Evolutionary conservation across 306 rosid genomes (phyloP).

Genomic region (Begonia loranthoides): DNA sequence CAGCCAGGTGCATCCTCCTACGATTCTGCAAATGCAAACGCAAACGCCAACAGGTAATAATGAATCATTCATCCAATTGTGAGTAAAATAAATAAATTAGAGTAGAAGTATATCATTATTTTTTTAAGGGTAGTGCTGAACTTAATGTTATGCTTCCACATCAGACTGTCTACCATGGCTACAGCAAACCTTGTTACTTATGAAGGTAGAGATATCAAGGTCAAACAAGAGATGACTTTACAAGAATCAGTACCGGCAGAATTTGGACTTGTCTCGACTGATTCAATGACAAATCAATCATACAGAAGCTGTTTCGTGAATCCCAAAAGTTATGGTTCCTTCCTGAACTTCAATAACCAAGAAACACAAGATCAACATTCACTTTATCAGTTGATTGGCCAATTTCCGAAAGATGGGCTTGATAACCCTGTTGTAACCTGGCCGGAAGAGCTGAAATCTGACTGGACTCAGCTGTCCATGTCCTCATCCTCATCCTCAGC

Average conservation of each 20-base stretch:
- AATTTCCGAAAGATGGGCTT: slow-evolving; percentile 18
- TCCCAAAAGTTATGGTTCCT: slow-evolving; percentile 24
- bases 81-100: too few species aligned
- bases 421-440: slow-evolving; percentile 20
- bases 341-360: slow-evolving; percentile 13
- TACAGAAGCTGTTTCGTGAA: too few species aligned
- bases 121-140: too few species aligned
- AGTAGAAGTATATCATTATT: too few species aligned
- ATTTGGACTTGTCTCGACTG: slow-evolving; percentile 37
- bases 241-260: slow-evolving; percentile 9
- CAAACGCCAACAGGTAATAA: slow-evolving; percentile 31
- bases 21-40: slow-evolving; percentile 19
- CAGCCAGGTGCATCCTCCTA: slow-evolving; percentile 17
- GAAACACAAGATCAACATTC: slow-evolving; percentile 25
- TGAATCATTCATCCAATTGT: too few species aligned
- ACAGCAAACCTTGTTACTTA: too few species aligned
- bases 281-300: slow-evolving; percentile 1
- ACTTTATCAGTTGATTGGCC: slow-evolving; percentile 36
- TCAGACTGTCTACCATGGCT: too few species aligned
- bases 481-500: slow-evolving; percentile 36
- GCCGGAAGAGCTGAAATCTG: slow-evolving; percentile 33
- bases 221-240: too few species aligned
- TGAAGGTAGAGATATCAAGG: too few species aligned
- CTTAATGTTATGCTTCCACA: too few species aligned
- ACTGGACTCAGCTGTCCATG: slow-evolving; percentile 42